Evolutionary conservation across 1,284 basidiomycete species (phyloP), one percentile per base, ranked within the genome.

Genomic region (Sphagnurus paluster): DNA sequence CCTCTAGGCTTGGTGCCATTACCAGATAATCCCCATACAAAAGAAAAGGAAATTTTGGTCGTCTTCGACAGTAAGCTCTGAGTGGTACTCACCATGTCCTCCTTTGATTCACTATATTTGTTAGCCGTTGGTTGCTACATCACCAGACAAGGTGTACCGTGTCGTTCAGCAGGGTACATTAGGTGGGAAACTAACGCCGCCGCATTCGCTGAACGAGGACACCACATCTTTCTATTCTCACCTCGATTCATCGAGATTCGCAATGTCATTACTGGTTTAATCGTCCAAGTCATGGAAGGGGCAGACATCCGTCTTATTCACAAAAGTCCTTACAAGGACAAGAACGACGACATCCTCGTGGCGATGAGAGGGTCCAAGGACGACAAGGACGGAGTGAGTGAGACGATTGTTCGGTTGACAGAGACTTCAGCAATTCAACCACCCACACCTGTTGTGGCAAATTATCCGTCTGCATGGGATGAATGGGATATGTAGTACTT

Each of bases 401-500:
- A 88, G 52, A 77, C 72, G 58, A 67, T 90, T 38, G 67, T 84
- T 2, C 84, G 91, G 64, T 64, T 90, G 50, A 64, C 84, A 51
- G 79, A 87, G 67, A 90, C 89, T 5, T 60, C 71, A 25, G 82
- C 82, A 53, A 67, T 83, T 34, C 60, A 63, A 30, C 53, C 68
- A 23, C 59, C 69, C 16, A 64, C 71, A 39, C 54, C 65, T 28
- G 53, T 59, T 8, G 56, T 64, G n/a, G 26, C 60, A n/a, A n/a
- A n/a, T 16, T 56, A 56, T 28, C 61, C 66, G 37, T 52, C 63
- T 33, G 53, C 80, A 38, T 88, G 85, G 85, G 82, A 82, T 37
- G 84, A 85, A 55, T 87, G 84, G 80, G 84, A 87, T 58, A 80
- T 84, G 78, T 79, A 50, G n/a, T n/a, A n/a, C n/a, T n/a, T n/a